phyloP scores from a whole-genome alignment of 257 asterid genomes.

The Solanum arcanum region DNA sequence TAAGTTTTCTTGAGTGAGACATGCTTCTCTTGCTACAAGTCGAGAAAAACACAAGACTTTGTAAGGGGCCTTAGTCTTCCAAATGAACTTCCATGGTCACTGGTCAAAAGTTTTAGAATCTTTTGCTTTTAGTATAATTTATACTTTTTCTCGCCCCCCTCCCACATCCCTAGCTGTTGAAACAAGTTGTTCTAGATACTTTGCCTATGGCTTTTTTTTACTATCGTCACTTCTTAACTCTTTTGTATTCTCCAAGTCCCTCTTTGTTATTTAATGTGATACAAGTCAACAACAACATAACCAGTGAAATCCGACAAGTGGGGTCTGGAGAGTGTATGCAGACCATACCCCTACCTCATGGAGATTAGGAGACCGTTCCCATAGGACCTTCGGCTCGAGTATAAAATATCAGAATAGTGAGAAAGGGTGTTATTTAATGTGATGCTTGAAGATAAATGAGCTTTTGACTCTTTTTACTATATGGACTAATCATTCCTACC shows the following conservation, averaged over 20 bases:
- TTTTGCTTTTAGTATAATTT: not conserved
- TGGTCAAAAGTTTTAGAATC: not conserved
- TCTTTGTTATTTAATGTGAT: not conserved
- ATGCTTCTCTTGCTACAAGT: not conserved
- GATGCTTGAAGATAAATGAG: not conserved
- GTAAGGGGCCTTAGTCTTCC: not conserved
- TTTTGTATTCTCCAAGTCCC: not conserved
- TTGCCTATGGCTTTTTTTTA: not conserved
- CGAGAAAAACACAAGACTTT: not conserved
- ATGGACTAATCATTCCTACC: not conserved
- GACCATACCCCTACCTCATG: not conserved
- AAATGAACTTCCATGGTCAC: not conserved
- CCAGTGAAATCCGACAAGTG: not conserved
- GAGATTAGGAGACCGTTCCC: not conserved
- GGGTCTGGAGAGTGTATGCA: not conserved
- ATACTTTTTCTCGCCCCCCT: not conserved
- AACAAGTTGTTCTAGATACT: not conserved
- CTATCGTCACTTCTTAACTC: not conserved
- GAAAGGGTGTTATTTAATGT: not conserved
- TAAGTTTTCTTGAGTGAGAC: not conserved
- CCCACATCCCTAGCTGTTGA: not conserved
- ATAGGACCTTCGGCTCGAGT: not conserved
- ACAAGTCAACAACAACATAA: not conserved
- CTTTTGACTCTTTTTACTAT: not conserved
- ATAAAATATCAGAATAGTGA: not conserved